Percentiles rank a stretch among this genome's conserved stretches.
These are phyloP conservation scores for Pythium brassicae DNA, from an alignment of 352 stramenopile genomes.

Conservation along the genomic window DNA sequence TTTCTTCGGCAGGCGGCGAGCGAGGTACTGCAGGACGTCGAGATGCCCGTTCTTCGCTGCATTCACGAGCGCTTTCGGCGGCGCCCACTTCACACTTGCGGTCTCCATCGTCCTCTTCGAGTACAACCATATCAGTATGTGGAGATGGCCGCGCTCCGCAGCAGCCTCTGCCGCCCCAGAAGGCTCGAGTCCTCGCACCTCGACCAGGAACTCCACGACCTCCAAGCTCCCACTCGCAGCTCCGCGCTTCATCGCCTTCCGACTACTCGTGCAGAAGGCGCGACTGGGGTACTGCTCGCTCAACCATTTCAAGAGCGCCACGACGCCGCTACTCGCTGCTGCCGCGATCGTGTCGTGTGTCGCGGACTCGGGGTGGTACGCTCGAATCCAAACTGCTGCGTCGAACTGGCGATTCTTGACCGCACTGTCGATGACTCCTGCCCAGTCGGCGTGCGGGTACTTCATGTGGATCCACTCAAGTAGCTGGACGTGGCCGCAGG, in stretches of 20 bases:
- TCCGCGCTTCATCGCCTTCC: slow-evolving; percentile 3
- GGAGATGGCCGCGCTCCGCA: slow-evolving; percentile 5
- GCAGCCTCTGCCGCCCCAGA: slow-evolving; percentile 1
- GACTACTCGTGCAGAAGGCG: background rate
- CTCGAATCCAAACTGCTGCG: slow-evolving; percentile 43
- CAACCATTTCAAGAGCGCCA: slow-evolving; percentile 1
- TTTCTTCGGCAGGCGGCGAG: slow-evolving; percentile 1
- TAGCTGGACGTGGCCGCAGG: slow-evolving; percentile 38
- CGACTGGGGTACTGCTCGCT: background rate
- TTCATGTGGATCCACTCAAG: slow-evolving; percentile 51
- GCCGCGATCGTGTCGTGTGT: background rate
- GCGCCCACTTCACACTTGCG: background rate
- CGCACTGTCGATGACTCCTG: slow-evolving; percentile 43
- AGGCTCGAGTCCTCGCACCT: slow-evolving; percentile 1
- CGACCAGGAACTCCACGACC: slow-evolving; percentile 4
- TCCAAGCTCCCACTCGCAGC: slow-evolving; percentile 1
- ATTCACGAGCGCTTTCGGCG: background rate
- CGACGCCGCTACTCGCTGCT: slow-evolving; percentile 1
- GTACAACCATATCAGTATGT: slow-evolving; percentile 12
- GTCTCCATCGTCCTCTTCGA: background rate
- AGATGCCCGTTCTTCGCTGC: slow-evolving; percentile 5
- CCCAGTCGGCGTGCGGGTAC: slow-evolving; percentile 37
- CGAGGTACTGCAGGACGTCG: background rate
- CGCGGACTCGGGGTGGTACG: slow-evolving; percentile 15
- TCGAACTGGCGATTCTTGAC: slow-evolving; percentile 41